phyloP scores from a whole-genome alignment of 2,329 filamentous ascomycete species.

The Neonectria hederae region DNA sequence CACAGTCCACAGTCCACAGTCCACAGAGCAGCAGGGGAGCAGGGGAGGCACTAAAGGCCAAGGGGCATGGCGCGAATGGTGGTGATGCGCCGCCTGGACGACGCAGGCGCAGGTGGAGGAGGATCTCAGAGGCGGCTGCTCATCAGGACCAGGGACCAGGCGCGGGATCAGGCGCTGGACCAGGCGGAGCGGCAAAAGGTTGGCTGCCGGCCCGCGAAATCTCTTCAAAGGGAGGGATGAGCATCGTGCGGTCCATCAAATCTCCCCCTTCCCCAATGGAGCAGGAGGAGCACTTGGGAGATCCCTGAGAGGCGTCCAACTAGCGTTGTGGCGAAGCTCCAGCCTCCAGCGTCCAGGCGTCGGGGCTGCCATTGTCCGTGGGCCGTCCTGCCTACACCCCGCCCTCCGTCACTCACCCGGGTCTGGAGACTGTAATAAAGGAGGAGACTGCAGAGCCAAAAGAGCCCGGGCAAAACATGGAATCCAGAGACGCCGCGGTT shows the following conservation, averaged over 20 bases:
- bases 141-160: too few species aligned
- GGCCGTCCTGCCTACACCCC: background rate
- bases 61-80: background rate
- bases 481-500: background rate
- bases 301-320: slow-evolving; percentile 7
- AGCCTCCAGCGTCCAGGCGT: background rate
- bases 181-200: background rate
- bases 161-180: too few species aligned
- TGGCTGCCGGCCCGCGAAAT: slow-evolving; percentile 11
- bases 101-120: background rate
- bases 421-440: too few species aligned
- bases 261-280: slow-evolving; percentile 19
- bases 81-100: background rate
- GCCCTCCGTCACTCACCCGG: too few species aligned
- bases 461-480: too few species aligned
- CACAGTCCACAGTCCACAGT: too few species aligned
- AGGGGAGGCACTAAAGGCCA: background rate
- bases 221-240: slow-evolving; percentile 21
- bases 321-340: slow-evolving; percentile 15
- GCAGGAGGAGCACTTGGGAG: slow-evolving; percentile 11
- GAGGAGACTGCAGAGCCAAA: too few species aligned
- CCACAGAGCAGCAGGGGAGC: background rate
- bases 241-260: slow-evolving; percentile 13
- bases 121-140: too few species aligned
- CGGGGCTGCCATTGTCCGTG: background rate